These are phyloP conservation scores for Podospora pseudopauciseta DNA, from an alignment of 495 filamentous ascomycete genomes.

Conservation along the genomic window DNA sequence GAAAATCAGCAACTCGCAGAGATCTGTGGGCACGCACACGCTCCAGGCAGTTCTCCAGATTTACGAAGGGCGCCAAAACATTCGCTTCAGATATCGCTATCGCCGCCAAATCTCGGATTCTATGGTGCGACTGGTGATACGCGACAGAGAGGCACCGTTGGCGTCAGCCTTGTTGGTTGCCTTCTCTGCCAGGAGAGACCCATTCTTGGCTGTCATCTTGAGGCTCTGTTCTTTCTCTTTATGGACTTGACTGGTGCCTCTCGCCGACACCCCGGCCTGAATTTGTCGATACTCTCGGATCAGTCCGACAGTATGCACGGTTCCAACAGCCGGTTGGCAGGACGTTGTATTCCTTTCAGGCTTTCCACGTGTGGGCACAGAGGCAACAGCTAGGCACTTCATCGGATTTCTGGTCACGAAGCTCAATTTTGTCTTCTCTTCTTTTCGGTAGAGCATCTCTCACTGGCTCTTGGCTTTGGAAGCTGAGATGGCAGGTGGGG, in stretches of 20 bases:
- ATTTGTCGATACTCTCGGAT: background rate
- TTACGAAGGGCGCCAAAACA: background rate
- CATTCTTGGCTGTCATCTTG: background rate
- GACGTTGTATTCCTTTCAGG: background rate
- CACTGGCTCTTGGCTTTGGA: background rate
- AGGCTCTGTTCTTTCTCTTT: background rate
- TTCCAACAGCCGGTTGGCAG: background rate
- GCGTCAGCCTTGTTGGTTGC: conserved; percentile 11
- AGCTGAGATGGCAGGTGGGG: background rate
- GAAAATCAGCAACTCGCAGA: background rate
- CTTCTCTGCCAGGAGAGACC: background rate
- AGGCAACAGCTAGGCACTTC: background rate
- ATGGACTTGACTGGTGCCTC: background rate
- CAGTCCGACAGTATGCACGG: background rate
- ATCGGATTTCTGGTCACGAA: background rate
- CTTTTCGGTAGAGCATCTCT: background rate
- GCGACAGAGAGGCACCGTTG: background rate
- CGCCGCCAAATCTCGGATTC: background rate
- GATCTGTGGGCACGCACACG: background rate
- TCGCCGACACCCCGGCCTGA: too few species aligned
- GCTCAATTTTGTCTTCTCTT: background rate
- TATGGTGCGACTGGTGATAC: background rate
- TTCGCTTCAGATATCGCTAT: background rate
- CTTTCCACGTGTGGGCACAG: background rate
- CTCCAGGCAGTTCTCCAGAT: background rate